phyloP scores from a whole-genome alignment of 1,284 basidiomycete genomes.

The Cutaneotrichosporon sp. region DNA sequence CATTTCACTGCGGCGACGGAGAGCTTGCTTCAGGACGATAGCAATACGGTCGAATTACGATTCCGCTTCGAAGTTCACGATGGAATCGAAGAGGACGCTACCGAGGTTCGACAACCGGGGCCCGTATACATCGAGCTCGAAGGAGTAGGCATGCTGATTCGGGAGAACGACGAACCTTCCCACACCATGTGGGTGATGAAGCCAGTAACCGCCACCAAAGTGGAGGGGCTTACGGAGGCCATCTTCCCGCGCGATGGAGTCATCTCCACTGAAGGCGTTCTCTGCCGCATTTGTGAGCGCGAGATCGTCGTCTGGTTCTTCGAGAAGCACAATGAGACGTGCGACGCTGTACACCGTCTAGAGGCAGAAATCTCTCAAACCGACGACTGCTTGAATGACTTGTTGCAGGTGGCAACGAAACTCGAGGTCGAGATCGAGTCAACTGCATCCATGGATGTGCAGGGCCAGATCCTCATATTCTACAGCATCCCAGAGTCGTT shows the following conservation, averaged over 20 bases:
- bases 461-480: slow-evolving; percentile 73
- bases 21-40: slow-evolving; percentile 81
- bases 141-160: slow-evolving; percentile 98
- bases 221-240: slow-evolving; percentile 34
- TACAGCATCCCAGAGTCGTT: slow-evolving; percentile 48
- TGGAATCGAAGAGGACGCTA: slow-evolving; percentile 27
- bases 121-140: slow-evolving; percentile 82
- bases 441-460: background rate
- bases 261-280: slow-evolving; percentile 76
- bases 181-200: slow-evolving; percentile 99
- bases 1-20: slow-evolving; percentile 86
- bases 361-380: slow-evolving; percentile 92
- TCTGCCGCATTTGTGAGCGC: slow-evolving; percentile 97
- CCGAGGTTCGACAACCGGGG: slow-evolving; percentile 44
- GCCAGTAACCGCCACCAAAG: slow-evolving; percentile 58
- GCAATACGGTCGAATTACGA: slow-evolving; percentile 85
- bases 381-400: slow-evolving; percentile 86
- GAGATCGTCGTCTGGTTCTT: slow-evolving; percentile 99
- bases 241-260: slow-evolving; percentile 67
- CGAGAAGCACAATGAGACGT: slow-evolving; percentile 99
- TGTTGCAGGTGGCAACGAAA: slow-evolving; percentile 74
- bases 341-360: slow-evolving; percentile 90
- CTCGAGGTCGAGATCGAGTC: slow-evolving; percentile 58
- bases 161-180: slow-evolving; percentile 79
- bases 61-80: slow-evolving; percentile 67